Base-by-base conservation (phyloP, 2,329 filamentous ascomycete species). In the Parastagonospora avenae region DNA sequence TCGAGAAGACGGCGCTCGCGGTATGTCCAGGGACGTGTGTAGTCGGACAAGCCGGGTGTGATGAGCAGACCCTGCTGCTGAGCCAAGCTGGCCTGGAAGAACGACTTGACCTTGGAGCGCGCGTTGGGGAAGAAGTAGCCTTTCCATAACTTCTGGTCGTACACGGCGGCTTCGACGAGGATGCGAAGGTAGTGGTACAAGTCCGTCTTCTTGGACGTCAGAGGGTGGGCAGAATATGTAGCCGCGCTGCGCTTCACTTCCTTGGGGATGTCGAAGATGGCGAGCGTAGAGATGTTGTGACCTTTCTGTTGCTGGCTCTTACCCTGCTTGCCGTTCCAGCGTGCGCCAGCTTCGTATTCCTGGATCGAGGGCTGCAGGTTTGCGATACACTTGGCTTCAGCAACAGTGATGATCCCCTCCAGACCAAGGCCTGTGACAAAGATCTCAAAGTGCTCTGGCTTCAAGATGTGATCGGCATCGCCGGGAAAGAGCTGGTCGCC, bases 151-250 rank as follows among this genome's bases (percentile, higher is more conserved):
- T 49, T 42, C n/a, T 49, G 53, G 2, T 45, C 12, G 44, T 62
- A 64, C 35, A 48, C 57, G 14, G 57, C 55, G 8, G 61, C 59
- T 49, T 59, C 53, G 35, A 50, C 40, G 10, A 62, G 50, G 19
- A 39, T 46, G 24, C 41, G 38, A 4, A 62, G 55, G 2, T 55
- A 41, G 11, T 35, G 12, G 7, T 35, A 28, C 2, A 50, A 45
- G 8, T 44, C 43, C 12, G 39, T 29, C 10, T 32, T 32, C 4
- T 40, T 11, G 38, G 38, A 28, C 19, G 19, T 6, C 8, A 24
- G 8, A 24, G 36, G 36, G 36, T 38, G n/a, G 6, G 14, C 8
- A 2, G 36, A 38, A 16, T 9, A 16, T 2, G 14, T 16, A 4
- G n/a, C n/a, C 15, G 4, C 19, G 19, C 10, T 28, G 37, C 19